Evolutionary conservation across 257 asterid species (phyloP).

Genomic region (Gynochthodes officinalis): DNA sequence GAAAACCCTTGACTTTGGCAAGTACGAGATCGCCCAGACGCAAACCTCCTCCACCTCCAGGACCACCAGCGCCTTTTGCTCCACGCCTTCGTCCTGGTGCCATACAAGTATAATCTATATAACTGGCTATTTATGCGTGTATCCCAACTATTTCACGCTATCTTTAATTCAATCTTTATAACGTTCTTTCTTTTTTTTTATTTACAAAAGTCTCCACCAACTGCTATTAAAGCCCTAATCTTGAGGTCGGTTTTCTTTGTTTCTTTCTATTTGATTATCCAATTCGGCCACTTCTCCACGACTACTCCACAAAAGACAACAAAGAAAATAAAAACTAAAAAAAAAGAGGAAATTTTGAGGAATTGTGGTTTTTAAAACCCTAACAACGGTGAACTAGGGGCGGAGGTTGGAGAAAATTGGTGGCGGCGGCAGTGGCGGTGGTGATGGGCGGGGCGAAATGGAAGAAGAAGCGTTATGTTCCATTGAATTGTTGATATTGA

Average conservation of each 20-base stretch:
- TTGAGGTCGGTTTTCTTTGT: not conserved
- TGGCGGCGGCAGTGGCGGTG: constrained; percentile 22
- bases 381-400: constrained; percentile 6
- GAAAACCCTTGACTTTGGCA: constrained; percentile 89
- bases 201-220: constrained; percentile 5
- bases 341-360: not conserved
- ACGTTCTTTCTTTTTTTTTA: not conserved
- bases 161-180: constrained; percentile 7
- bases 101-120: constrained; percentile 34
- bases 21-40: constrained; percentile 87
- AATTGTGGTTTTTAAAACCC: constrained; percentile 20
- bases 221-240: constrained; percentile 8
- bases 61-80: constrained; percentile 52
- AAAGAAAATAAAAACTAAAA: not conserved
- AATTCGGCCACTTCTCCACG: not conserved
- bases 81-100: constrained; percentile 80
- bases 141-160: not conserved
- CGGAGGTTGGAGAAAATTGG: constrained; percentile 15
- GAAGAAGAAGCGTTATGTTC: constrained; percentile 1
- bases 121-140: not conserved
- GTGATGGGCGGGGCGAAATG: constrained; percentile 12
- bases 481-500: constrained; percentile 12
- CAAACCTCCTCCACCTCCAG: constrained; percentile 36
- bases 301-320: not conserved
- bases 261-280: not conserved